These are phyloP conservation scores for Salix purpurea DNA, from an alignment of 345 rosid species.

Conservation along the genomic window DNA sequence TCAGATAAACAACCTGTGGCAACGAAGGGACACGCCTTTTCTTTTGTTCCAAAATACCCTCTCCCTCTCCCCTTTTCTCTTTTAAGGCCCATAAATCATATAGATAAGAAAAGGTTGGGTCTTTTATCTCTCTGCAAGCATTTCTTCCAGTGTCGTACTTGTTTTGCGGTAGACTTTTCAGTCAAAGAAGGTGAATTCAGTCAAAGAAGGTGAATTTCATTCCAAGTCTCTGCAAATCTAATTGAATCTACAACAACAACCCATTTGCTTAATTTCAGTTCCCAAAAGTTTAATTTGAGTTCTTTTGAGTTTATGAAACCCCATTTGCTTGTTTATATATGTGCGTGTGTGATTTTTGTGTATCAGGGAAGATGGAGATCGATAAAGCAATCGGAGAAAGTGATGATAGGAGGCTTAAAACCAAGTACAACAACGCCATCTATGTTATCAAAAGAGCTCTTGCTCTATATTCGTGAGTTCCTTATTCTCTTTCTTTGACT, in stretches of 20 bases:
- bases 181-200: conserved; percentile 13
- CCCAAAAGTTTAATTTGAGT: not conserved
- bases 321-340: conserved; percentile 10
- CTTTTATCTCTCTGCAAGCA: no score
- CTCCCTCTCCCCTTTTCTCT: not conserved
- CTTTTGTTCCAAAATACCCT: not conserved
- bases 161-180: not conserved
- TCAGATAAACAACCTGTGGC: conserved; percentile 26
- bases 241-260: not conserved
- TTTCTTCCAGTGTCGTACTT: not conserved
- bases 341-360: conserved; percentile 5
- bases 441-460: conserved; percentile 80
- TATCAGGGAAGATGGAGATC: conserved; percentile 69
- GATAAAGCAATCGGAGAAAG: conserved; percentile 76
- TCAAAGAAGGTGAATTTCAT: conserved; percentile 10
- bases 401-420: conserved; percentile 84
- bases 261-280: conserved; percentile 10
- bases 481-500: conserved; percentile 8
- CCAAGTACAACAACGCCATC: conserved; percentile 87
- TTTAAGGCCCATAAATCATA: no score
- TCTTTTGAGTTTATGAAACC: not conserved
- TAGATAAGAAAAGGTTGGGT: not conserved
- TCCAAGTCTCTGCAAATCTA: not conserved
- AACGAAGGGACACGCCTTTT: conserved; percentile 12
- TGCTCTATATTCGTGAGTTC: conserved; percentile 81